phyloP scores from a whole-genome alignment of 179 eudicot species.

The Monotropa hypopitys region DNA sequence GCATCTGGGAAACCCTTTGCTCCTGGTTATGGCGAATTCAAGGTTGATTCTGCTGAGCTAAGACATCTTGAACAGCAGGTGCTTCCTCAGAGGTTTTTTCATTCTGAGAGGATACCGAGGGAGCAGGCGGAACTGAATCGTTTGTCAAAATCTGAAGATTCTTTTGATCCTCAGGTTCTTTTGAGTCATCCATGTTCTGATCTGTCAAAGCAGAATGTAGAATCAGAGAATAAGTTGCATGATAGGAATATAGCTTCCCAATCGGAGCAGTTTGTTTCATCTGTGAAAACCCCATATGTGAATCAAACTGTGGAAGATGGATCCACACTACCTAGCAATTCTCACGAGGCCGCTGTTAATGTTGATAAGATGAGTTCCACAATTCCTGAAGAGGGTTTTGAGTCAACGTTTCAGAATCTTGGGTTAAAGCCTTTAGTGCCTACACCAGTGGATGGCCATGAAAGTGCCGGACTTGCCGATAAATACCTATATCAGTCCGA shows the following conservation, averaged over 20 bases:
- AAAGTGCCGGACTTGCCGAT: background rate
- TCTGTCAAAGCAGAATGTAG: conserved; percentile 21
- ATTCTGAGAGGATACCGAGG: conserved; percentile 47
- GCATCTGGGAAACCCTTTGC: conserved; percentile 21
- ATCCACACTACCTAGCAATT: conserved; percentile 10
- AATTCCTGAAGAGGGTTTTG: conserved; percentile 5
- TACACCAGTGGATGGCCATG: conserved; percentile 7
- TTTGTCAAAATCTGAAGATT: conserved; percentile 54
- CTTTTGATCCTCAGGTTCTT: conserved; percentile 45
- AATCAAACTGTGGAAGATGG: conserved; percentile 14
- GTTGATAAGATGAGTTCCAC: background rate
- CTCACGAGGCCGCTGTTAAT: conserved; percentile 4
- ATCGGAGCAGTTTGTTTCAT: conserved; percentile 11
- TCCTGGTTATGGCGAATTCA: conserved; percentile 28
- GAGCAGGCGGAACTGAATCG: conserved; percentile 44
- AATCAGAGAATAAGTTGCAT: conserved; percentile 20
- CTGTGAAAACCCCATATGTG: conserved; percentile 10
- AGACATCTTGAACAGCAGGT: conserved; percentile 27
- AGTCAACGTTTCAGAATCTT: conserved; percentile 9
- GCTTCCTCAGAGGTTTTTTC: conserved; percentile 37
- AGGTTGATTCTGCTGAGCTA: conserved; percentile 26
- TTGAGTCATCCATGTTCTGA: conserved; percentile 32
- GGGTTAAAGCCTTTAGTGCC: background rate
- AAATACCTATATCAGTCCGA: background rate
- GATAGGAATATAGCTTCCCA: conserved; percentile 13